Evolutionary conservation across 495 filamentous ascomycete genomes (phyloP), one percentile per base, ranked within the genome.

Genomic region (Penicillium tannophilum): DNA sequence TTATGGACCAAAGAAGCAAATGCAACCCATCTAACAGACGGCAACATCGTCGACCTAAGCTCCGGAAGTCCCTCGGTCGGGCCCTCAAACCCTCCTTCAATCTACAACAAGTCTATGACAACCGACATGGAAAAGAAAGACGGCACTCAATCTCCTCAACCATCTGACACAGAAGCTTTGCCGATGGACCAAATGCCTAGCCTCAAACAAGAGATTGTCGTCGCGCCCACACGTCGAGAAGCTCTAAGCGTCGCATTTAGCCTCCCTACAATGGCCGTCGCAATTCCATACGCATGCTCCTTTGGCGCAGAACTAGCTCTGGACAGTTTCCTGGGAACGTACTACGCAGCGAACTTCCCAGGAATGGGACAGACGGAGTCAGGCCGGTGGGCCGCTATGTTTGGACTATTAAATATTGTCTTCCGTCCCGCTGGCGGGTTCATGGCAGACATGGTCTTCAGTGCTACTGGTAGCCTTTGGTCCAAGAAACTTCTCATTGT

Each of bases 251-350:
- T 92, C 3, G 68, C 86, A 41, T 77, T 86, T 71, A 89, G 84
- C 30, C 78, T 84, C 2, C 88, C 92, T 63, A 88, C 86, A 9
- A 67, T 88, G 49, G 84, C 88, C 58, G 83, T 90, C 49, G 78
- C 86, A 26, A 72, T 84, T 16, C 83, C 84, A n/a, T 96, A 96
- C 72, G 84, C 88, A 68, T 95, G 90, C 77, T 88, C 89, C 14
- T 96, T 96, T 65, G 92, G 92, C 53, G 85, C 83, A 28, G 92
- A 96, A 69, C 85, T 96, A 11, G 83, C 92, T 62, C 88, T 96
- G 76, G 93, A 96, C 81, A 84, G 86, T 28, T 84, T 93, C 55
- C 85, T 96, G 6, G 86, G 88, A 50, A 71, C 87, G 4, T 96
- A 92, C 81, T 96, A 95, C 74, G 65, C 81, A 43, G 79, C 86